phyloP scores from a whole-genome alignment of 2,329 filamentous ascomycete genomes.

The Arachnomyces sp. region DNA sequence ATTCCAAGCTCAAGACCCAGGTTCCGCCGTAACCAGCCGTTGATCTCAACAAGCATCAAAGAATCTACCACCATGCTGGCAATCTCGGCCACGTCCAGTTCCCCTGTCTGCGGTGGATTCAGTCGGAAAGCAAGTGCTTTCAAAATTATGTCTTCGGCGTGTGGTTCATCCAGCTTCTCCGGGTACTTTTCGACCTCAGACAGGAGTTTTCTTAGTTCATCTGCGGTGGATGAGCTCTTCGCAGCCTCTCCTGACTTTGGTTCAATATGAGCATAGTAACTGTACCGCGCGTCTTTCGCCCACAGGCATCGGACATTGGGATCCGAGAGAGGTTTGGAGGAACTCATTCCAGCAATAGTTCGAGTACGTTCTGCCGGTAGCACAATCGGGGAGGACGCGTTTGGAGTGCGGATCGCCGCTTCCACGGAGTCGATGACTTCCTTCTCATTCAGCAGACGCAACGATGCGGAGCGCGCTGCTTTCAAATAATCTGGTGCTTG shows the following conservation, averaged over 20 bases:
- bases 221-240: too few relatives aligned
- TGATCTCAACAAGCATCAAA: conserved; percentile 14
- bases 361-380: too few relatives aligned
- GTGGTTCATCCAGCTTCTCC: background rate
- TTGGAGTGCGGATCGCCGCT: background rate
- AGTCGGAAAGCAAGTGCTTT: conserved; percentile 11
- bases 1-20: conserved; percentile 1
- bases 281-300: background rate
- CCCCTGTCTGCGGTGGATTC: conserved; percentile 1
- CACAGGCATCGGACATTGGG: background rate
- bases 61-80: conserved; percentile 13
- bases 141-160: background rate
- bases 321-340: background rate
- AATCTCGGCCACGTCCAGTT: conserved; percentile 4
- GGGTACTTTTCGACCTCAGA: background rate
- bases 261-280: too few relatives aligned
- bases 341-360: background rate
- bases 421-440: conserved; percentile 2
- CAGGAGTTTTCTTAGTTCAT: background rate
- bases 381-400: too few relatives aligned
- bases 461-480: too few relatives aligned
- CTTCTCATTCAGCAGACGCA: conserved; percentile 22
- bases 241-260: too few relatives aligned
- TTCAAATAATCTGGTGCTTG: too few relatives aligned
- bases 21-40: conserved; percentile 13